phyloP scores from a whole-genome alignment of 1,139 yeast genomes.

The Suhomyces maxii region DNA sequence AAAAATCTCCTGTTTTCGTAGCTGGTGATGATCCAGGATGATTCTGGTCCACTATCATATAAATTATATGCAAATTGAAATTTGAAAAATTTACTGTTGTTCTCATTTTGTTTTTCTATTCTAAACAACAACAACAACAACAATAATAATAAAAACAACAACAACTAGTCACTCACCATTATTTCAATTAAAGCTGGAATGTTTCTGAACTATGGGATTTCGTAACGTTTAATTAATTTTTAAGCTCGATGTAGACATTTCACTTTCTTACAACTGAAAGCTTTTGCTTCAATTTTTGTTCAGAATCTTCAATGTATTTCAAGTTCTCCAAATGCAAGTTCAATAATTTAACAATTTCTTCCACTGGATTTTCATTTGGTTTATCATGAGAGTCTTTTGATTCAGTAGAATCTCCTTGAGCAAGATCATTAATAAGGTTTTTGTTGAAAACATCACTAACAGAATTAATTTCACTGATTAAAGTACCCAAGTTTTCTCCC shows the following conservation, averaged over 20 bases:
- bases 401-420: conserved; percentile 19
- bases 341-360: conserved; percentile 72
- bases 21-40: no score
- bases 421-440: conserved; percentile 36
- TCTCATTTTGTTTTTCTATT: no score
- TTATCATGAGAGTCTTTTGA: conserved; percentile 8
- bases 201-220: no score
- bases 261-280: conserved; percentile 33
- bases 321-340: conserved; percentile 88
- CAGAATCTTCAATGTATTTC: conserved; percentile 79
- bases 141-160: no score
- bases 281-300: conserved; percentile 67
- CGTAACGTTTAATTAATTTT: no score
- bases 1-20: no score
- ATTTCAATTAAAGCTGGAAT: no score
- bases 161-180: no score
- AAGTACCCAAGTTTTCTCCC: conserved; percentile 71
- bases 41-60: no score
- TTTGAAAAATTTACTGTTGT: no score
- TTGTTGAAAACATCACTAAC: conserved; percentile 83
- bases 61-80: no score
- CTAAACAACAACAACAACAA: no score
- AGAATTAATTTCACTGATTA: conserved; percentile 82
- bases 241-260: not conserved
- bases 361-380: conserved; percentile 47